Base-by-base conservation (phyloP, 2,329 filamentous ascomycete species). In the Furcasterigmium furcatum region DNA sequence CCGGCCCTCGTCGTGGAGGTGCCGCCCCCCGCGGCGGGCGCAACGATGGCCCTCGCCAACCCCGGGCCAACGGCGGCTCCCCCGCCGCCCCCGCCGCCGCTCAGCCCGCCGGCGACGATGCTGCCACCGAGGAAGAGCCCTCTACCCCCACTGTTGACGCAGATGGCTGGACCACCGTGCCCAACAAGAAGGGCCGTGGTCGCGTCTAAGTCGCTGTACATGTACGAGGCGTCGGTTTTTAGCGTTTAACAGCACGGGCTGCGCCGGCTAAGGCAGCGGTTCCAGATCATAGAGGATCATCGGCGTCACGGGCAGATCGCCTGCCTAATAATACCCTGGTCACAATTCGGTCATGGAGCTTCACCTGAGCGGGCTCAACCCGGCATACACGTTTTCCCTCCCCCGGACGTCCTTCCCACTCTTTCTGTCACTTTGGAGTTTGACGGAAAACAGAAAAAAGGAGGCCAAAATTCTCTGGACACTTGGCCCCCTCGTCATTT, bases 151-250 rank as follows among this genome's bases (percentile, higher is more conserved):
- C 68, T 32, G 62, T 70, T 41, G 76, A 80, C 39, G 80, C 80
- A 30, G 81, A 85, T 59, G 82, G 82, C 53, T 85, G 82, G 82
- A 82, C 79, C 51, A 85, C 78, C 21, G 82, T 82, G 44, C 51
- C 64, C 20, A 29, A 35, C 21, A 43, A 34, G 27, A 43, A 43
- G 41, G 41, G 41, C 27, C 41, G 41, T 22, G 41, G 41, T 18
- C 41, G 41, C 18, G 30, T 29, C 32, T 43, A 36, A 32, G 32
- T 36, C 34, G 18, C 9, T 36, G 34, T 36, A 36, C n/a, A 36
- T 36, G 34, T 36, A 36, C 34, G 34, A 36, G n/a, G 34, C 18
- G 34, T 18, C 18, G 16, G 34, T 16, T 18, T 16, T 19, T 36
- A 18, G 34, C 34, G 34, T 36, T 36, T 36, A 16, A 18, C 34